Conservation (phyloP, 352 stramenopile genomes). For the Pythium oligandrum region DNA sequence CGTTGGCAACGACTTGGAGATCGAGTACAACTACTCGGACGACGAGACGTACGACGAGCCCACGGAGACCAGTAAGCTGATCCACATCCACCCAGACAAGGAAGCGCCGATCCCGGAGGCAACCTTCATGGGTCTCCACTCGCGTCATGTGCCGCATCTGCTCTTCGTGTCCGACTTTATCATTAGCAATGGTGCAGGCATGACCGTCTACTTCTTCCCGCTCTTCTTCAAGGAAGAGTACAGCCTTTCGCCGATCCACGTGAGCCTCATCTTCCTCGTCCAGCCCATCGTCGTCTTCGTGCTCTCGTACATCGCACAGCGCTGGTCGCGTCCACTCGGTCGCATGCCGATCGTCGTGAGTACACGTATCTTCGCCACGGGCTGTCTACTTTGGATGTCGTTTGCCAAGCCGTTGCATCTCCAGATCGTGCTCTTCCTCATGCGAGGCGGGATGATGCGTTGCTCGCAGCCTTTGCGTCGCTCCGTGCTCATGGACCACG, state of each 20-base stretch:
- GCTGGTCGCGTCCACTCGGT: constrained; percentile 40
- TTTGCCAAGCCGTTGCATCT: constrained; percentile 46
- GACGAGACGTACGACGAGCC: constrained; percentile 32
- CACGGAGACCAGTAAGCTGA: neutral
- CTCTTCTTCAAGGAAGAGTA: constrained; percentile 83
- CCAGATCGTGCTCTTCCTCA: constrained; percentile 67
- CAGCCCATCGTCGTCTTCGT: constrained; percentile 68
- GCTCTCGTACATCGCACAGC: constrained; percentile 51
- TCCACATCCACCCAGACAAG: constrained; percentile 3
- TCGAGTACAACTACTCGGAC: constrained; percentile 72
- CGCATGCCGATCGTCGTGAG: constrained; percentile 72
- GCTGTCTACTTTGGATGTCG: constrained; percentile 65
- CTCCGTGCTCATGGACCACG: constrained; percentile 78
- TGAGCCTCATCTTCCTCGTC: constrained; percentile 59
- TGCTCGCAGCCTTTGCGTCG: constrained; percentile 75
- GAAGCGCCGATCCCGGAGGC: constrained; percentile 11
- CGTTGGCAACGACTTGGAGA: constrained; percentile 50
- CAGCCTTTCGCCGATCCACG: constrained; percentile 63
- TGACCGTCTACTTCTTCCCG: constrained; percentile 85
- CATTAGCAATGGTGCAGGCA: constrained; percentile 79
- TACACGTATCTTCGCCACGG: constrained; percentile 50
- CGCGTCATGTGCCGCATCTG: constrained; percentile 61
- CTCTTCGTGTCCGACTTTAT: constrained; percentile 78
- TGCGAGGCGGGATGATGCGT: constrained; percentile 79
- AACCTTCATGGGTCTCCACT: constrained; percentile 59